Base-by-base conservation (phyloP, 768 basidiomycete genomes). In the Russula ochroleuca region DNA sequence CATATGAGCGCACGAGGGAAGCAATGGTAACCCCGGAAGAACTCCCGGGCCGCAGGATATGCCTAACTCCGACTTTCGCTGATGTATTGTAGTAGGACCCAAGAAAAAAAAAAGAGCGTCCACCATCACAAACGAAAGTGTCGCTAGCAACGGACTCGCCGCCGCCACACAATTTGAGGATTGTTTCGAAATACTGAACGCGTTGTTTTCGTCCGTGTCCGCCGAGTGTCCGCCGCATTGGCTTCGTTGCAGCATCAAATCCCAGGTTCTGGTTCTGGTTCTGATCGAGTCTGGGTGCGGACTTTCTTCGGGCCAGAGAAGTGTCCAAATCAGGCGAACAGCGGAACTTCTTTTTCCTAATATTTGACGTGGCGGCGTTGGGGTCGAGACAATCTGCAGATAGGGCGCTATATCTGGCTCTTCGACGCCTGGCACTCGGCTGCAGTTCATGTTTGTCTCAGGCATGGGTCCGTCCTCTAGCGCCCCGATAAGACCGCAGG, bases 321-420 rank as follows among this genome's bases (percentile, higher is more conserved):
- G 45, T 50, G 38, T 10, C 51, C 25, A 53, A 59, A 48, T 54
- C 25, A 35, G 45, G 19, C 15, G 7, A 45, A 28, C n/a, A 31
- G 23, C 28, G 57, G 50, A 28, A 47, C 51, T 48, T 59, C 37
- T 35, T 7, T 47, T 52, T 45, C 38, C 57, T 38, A 47, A 47
- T 57, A 31, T 21, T 64, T n/a, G 57, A 62, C 52, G 63, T 64
- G 62, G 62, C 62, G 41, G 19, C 28, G 45, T 23, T 38, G 48
- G 41, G 37, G 23, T 54, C 60, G 35, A 52, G 28, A 28, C 51
- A 40, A 59, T 33, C n/a, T 31, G 23, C 28, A 38, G 31, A 17
- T 38, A 9, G 13, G 23, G 21, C 49, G 43, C 37, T 38, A 4
- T 35, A 14, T 49, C 23, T 25, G 48, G 23, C 48, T 49, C 14